Evolutionary conservation across 768 basidiomycete species (phyloP), one percentile per base, ranked within the genome.

Genomic region (Leccinum pellstonianum): DNA sequence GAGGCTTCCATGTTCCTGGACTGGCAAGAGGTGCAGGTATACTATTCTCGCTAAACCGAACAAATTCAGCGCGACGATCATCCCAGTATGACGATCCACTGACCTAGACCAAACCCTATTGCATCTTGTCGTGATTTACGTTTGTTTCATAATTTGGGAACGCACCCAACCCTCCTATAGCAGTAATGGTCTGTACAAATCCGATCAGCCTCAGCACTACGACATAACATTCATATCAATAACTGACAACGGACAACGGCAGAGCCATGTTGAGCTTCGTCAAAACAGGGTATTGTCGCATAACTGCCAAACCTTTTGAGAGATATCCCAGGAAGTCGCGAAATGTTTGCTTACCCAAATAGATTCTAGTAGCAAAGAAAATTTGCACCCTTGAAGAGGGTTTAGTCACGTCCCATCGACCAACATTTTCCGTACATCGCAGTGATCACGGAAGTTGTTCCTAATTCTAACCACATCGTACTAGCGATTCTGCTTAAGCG

Each of bases 91-190:
- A 33, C n/a, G 31, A 47, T 51, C 14, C 49, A 38, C 50, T 55
- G 2, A 66, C 64, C 55, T 29, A 56, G 49, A 33, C 55, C 52
- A 38, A 49, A 27, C 21, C 62, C 64, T 61, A 31, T 52, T 47
- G 5, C n/a, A 38, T 21, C 19, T 15, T 17, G 27, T 55, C 47
- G 23, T 14, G 35, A 33, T 37, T 4, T 21, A 19, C 14, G 11
- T 35, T 35, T 55, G 4, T 49, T 29, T 31, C 29, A n/a, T 29
- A 21, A 49, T 23, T 7, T 23, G 25, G 14, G 41, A 43, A 51
- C 54, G 29, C 33, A 60, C 54, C 61, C 37, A 63, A 29, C 17
- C 61, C 54, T 35, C 50, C 53, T 10, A 46, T 19, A 25, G 51
- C 58, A 23, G 61, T n/a, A 27, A 55, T 11, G 27, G 41, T 51